Evolutionary conservation across 2,329 filamentous ascomycete genomes (phyloP), one percentile per base, ranked within the genome.

Genomic region (Xylaria polymorpha): DNA sequence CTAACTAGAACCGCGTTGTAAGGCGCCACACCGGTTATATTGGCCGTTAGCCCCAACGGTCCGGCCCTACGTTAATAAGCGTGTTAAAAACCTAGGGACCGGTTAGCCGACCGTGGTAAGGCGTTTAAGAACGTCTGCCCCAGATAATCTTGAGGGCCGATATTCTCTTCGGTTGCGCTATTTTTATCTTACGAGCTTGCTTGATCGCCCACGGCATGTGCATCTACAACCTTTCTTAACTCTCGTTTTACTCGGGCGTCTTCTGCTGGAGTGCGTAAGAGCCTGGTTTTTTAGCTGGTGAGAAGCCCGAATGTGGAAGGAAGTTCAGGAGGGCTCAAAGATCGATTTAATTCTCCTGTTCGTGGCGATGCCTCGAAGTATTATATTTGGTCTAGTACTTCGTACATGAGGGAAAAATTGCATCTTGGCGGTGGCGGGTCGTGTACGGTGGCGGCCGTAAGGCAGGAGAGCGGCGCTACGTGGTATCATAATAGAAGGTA

Each of bases 361-460:
- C 10, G 41, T 37, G 41, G 29, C 10, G 41, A 12, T 37, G 9
- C 35, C 29, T 22, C 18, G 29, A n/a, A 43, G 25, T 46, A 5
- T 46, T 22, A n/a, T n/a, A n/a, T 46, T 25, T n/a, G 25, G 18
- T 59, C n/a, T 35, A 20, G 18, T 10, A 20, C 10, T 20, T 2
- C 14, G 25, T 46, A 59, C 35, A 59, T n/a, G 25, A 18, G 22
- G 43, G n/a, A 7, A 44, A 37, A 48, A 20, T 22, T 46, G 4
- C 10, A 48, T 48, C 57, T 60, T 60, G 41, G 57, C 41, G 10
- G 25, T 20, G 57, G 57, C 32, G 32, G 32, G 12, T 18, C 6
- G n/a, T 6, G 20, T 39, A 20, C n/a, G n/a, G 22, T 46, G 18
- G 43, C 18, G n/a, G 41, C 29, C 10, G 22, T 25, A 4, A 46